These are phyloP conservation scores for Mucor mucedo DNA, from an alignment of 371 early-diverging fungal species.

Conservation along the genomic window DNA sequence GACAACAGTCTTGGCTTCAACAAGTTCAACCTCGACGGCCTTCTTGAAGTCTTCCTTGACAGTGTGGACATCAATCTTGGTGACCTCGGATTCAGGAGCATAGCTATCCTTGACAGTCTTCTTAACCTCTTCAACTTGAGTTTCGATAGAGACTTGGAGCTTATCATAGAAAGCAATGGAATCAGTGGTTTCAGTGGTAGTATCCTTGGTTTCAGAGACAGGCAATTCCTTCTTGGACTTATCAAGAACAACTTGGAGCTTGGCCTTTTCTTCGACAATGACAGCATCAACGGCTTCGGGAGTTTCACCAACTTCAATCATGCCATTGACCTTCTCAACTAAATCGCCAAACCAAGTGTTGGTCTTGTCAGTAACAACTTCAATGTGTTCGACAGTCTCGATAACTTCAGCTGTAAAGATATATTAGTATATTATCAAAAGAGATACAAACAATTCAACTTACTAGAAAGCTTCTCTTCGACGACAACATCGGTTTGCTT, in stretches of 20 bases:
- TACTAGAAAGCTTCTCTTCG: no score
- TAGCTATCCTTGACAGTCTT: conserved; percentile 18
- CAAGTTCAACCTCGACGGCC: not conserved
- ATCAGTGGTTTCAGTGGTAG: not conserved
- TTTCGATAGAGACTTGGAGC: conserved; percentile 9
- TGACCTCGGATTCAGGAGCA: not conserved
- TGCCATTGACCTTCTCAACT: conserved; percentile 13
- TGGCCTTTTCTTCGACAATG: conserved; percentile 7
- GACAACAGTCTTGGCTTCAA: conserved; percentile 18
- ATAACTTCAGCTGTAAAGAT: not conserved
- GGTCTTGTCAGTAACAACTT: not conserved
- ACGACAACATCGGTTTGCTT: not conserved
- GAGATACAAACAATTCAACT: no score
- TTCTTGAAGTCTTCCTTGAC: conserved; percentile 17
- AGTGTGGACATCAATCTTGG: conserved; percentile 9
- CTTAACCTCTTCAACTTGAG: conserved; percentile 21
- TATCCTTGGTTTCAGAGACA: no score
- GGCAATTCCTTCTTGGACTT: conserved; percentile 6
- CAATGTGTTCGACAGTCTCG: not conserved
- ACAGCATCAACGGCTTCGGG: not conserved
- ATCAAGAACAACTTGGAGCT: conserved; percentile 11
- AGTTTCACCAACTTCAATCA: conserved; percentile 11
- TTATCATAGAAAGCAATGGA: conserved; percentile 14
- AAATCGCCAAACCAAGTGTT: conserved; percentile 19
- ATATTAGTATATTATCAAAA: not conserved